Base-by-base conservation (phyloP, 202 grass and related monocot species). In the Setaria italica region DNA sequence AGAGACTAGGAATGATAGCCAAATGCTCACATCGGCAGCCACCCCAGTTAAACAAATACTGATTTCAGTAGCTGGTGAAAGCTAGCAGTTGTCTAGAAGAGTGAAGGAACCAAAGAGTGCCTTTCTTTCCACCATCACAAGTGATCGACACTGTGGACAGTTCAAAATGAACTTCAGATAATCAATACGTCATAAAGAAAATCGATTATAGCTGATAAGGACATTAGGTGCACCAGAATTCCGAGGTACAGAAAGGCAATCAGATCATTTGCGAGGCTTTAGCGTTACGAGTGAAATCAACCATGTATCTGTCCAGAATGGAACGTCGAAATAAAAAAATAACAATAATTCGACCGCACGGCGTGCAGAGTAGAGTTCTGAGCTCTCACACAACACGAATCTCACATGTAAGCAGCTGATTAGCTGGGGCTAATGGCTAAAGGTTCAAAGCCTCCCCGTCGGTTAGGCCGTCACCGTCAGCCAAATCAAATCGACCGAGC, bases 391-490 rank as follows among this genome's bases (percentile, higher is more conserved):
- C 37, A 16, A 20, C 69, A 80, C 59, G 80, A 49, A 84, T 76
- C 85, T 58, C 57, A 63, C 51, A 63, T 78, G 70, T 72, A 71
- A 81, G 43, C 71, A 58, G 39, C 47, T 47, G 67, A 78, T 89
- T 83, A 78, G 37, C 29, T 13, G 43, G 51, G 74, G 68, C 41
- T 80, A 68, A 81, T 58, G 37, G 51, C 34, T 8, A 41, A 70
- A 65, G 81, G 47, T 17, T 33, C 76, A 71, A 71, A 68, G 10
- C 4, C 43, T 25, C 17, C 9, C 35, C 48, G 85, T 77, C 64
- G 72, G 89, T 88, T 91, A 51, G 82, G 49, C 82, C 72, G 11
- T 85, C 85, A 0, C 12, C 12, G 65, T 85, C 89, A 59, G 55
- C 1, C 32, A 81, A 66, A 81, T 77, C 71, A 88, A 87, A 78